Evolutionary conservation across 192 early-diverging fungal species (phyloP), one percentile per base, ranked within the genome.

Genomic region (Podila clonocystis): DNA sequence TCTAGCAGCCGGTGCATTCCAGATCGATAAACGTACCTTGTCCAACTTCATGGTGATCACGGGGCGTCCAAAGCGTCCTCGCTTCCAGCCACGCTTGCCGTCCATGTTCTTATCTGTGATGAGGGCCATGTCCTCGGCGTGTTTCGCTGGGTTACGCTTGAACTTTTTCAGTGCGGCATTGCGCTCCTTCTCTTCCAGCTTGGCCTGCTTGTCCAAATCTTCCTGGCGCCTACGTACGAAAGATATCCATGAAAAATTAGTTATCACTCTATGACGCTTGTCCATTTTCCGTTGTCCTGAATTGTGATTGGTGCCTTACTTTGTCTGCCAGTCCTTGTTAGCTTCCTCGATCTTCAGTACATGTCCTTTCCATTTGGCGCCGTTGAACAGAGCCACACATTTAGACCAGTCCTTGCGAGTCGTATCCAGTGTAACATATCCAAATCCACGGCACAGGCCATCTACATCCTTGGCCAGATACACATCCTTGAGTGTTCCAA

Each of bases 331-430:
- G 66, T 90, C 85, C 58, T 89, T 89, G 74, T 94, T 95, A 15
- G 95, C 93, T n/a, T 94, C 94, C 65, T 95, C 92, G 20, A 96
- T 82, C 52, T 90, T 88, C 65, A 96, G 60, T 31, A 88, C 87
- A 29, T 89, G 85, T 50, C 95, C 95, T 80, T 95, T 96, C 95
- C 95, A 96, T 63, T 93, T 94, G 15, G 95, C 83, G 4, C 93
- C 92, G 45, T 93, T 92, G 68, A 91, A 95, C 22, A 91, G 59
- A 22, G 87, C 85, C 29, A 91, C n/a, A 66, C 94, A 95, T 77
- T 89, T 90, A 50, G 75, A 85, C 87, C 92, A 92, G 22, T 91
- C 84, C 34, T 88, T 85, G 19, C 87, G 68, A 1, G 89, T 94
- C 0, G 91, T 95, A 26, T 85, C 85, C 30, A 96, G 74, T 20